Evolutionary conservation across 1,139 yeast species (phyloP), one percentile per base, ranked within the genome.

Genomic region (Taphrina deformans): DNA sequence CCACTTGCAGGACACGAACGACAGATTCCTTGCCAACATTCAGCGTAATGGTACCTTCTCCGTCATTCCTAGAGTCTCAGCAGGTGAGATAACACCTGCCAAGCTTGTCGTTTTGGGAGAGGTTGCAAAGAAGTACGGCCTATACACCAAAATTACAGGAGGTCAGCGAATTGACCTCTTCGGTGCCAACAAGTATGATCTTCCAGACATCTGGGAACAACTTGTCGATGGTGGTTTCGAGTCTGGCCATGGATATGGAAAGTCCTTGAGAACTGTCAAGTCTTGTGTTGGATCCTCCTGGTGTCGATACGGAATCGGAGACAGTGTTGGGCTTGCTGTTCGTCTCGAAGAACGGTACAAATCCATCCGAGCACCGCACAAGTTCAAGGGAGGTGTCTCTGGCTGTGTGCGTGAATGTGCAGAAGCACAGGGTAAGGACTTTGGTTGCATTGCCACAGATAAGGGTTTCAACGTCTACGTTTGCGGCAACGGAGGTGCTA

Each of bases 401-500:
- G 78, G 78, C 7, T 75, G 78, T 69, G 73, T 75, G 41, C 70
- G 78, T 27, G 78, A 75, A 59, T 75, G 77, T 68, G 78, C 77
- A 7, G 78, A 75, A 61, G 74, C 75, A 62, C 77, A 75, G 65
- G 73, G 74, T 21, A 75, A 75, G 63, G 78, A 75, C 66, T 75
- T 75, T 66, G 76, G 76, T 5, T 69, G 73, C 2, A 74, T 75
- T 66, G 75, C 76, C 23, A 74, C 73, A 9, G 73, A 72, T 60
- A 72, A 73, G 59, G 76, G 78, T 0, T 75, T 70, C 68, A 75
- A 74, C 63, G 75, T 75, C 27, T 75, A 67, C 63, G 77, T 75
- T 40, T 77, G 77, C 16, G 78, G 77, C 29, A 75, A 75, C 65
- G 78, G 78, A 51, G 78, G 77, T 63, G 75, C 75, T 76, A 75